phyloP scores from a whole-genome alignment of 1,284 basidiomycete genomes.

The Pseudozyma thailandica region DNA sequence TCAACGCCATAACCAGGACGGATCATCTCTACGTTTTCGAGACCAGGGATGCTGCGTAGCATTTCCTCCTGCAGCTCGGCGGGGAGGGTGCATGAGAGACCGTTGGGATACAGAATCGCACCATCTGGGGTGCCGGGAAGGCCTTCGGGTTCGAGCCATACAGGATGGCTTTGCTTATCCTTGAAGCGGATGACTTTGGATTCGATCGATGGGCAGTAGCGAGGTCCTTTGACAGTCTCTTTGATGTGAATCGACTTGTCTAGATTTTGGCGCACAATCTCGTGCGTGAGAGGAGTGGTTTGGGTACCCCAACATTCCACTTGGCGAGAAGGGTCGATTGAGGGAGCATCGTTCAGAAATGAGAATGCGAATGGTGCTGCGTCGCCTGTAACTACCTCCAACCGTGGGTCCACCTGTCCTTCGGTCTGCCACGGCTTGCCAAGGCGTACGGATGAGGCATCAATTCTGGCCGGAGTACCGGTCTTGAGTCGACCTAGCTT shows the following conservation, averaged over 20 bases:
- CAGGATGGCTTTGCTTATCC: constrained; percentile 76
- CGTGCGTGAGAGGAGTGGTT: constrained; percentile 79
- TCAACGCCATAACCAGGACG: constrained; percentile 90
- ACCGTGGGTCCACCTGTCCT: constrained; percentile 16
- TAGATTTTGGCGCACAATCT: constrained; percentile 74
- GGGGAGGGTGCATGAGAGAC: constrained; percentile 85
- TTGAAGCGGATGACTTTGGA: constrained; percentile 84
- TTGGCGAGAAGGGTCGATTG: constrained; percentile 74
- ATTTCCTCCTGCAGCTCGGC: constrained; percentile 82
- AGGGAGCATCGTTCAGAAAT: constrained; percentile 45
- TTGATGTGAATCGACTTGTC: constrained; percentile 83
- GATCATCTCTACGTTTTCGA: constrained; percentile 83
- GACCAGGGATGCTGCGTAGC: constrained; percentile 82
- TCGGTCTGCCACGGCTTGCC: constrained; percentile 36
- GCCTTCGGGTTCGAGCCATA: constrained; percentile 92
- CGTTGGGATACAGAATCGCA: constrained; percentile 89
- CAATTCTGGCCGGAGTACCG: constrained; percentile 85
- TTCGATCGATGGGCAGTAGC: constrained; percentile 90
- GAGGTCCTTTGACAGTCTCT: constrained; percentile 87
- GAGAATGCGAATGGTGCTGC: constrained; percentile 46
- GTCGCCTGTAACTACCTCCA: constrained; percentile 46
- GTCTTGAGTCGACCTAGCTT: constrained; percentile 85
- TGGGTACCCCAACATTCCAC: constrained; percentile 78
- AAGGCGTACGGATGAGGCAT: constrained; percentile 78
- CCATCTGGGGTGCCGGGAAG: constrained; percentile 77